These are phyloP conservation scores for Gyrodon lividus DNA, from an alignment of 768 basidiomycete genomes.

Conservation along the genomic window DNA sequence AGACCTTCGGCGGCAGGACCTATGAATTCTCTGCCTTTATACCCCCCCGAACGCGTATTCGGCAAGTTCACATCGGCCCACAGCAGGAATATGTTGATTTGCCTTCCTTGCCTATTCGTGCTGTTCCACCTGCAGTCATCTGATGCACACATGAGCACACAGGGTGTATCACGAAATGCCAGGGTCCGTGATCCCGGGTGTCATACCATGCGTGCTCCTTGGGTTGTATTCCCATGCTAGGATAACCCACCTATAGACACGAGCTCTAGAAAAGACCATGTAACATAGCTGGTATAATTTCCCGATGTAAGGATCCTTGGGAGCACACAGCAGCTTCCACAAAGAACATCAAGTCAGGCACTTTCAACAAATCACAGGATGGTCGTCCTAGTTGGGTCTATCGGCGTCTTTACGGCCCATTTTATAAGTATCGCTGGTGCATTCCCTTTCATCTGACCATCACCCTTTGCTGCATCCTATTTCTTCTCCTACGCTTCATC, in stretches of 20 bases:
- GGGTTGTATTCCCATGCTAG: no score
- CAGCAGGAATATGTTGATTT: not conserved
- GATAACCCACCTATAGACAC: not conserved
- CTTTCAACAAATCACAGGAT: not conserved
- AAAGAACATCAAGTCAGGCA: not conserved
- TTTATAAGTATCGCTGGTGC: not conserved
- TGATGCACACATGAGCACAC: no score
- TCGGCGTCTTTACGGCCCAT: not conserved
- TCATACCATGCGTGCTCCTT: no score
- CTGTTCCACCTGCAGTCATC: no score
- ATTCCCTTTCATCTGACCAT: not conserved
- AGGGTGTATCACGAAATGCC: not conserved
- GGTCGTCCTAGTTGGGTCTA: not conserved
- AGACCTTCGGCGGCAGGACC: conserved; percentile 73
- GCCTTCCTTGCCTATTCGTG: not conserved
- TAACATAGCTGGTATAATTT: not conserved
- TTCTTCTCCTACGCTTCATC: not conserved
- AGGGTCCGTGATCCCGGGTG: not conserved
- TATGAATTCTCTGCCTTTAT: conserved; percentile 33
- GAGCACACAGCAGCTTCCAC: not conserved
- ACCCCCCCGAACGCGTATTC: not conserved
- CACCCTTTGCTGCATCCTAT: not conserved
- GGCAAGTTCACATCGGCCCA: not conserved
- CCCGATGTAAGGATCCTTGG: not conserved
- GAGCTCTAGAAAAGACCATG: not conserved